Evolutionary conservation across 2,329 filamentous ascomycete genomes (phyloP).

Genomic region (Epichloe festucae): DNA sequence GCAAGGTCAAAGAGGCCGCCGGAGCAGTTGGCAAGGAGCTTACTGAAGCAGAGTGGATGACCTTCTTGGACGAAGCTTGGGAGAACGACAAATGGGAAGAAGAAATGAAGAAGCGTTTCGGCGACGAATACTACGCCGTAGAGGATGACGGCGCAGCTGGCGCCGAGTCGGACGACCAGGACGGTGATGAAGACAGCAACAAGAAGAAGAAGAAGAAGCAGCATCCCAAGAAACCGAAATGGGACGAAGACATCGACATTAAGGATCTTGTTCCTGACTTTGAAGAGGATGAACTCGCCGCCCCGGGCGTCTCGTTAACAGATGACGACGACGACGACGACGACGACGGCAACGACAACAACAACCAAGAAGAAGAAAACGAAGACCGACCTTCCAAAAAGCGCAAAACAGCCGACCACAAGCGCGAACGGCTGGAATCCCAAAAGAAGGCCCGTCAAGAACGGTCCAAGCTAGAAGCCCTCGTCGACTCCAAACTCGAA

Average conservation of each 20-base stretch:
- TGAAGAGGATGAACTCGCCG: slow-evolving; percentile 43
- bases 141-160: slow-evolving; percentile 41
- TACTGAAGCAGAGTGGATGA: slow-evolving; percentile 68
- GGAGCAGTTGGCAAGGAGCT: slow-evolving; percentile 56
- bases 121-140: slow-evolving; percentile 78
- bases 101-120: slow-evolving; percentile 81
- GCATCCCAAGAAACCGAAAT: slow-evolving; percentile 50
- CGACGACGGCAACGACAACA: slow-evolving; percentile 20
- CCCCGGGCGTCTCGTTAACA: slow-evolving; percentile 42
- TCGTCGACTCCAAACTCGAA: slow-evolving; percentile 72
- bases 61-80: slow-evolving; percentile 77
- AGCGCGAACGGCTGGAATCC: slow-evolving; percentile 42
- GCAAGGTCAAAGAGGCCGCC: slow-evolving; percentile 79
- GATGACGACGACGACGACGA: slow-evolving; percentile 25
- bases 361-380: slow-evolving; percentile 28
- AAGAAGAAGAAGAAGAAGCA: slow-evolving; percentile 28
- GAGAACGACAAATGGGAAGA: slow-evolving; percentile 82
- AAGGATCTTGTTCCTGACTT: slow-evolving; percentile 83
- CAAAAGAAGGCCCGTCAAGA: slow-evolving; percentile 69
- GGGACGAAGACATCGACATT: slow-evolving; percentile 97
- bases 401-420: slow-evolving; percentile 47
- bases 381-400: slow-evolving; percentile 40
- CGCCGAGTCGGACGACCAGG: slow-evolving; percentile 49
- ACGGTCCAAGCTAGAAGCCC: slow-evolving; percentile 68
- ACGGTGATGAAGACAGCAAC: slow-evolving; percentile 49